Evolutionary conservation across 1,284 basidiomycete species (phyloP).

Genomic region (Ustilago nuda): DNA sequence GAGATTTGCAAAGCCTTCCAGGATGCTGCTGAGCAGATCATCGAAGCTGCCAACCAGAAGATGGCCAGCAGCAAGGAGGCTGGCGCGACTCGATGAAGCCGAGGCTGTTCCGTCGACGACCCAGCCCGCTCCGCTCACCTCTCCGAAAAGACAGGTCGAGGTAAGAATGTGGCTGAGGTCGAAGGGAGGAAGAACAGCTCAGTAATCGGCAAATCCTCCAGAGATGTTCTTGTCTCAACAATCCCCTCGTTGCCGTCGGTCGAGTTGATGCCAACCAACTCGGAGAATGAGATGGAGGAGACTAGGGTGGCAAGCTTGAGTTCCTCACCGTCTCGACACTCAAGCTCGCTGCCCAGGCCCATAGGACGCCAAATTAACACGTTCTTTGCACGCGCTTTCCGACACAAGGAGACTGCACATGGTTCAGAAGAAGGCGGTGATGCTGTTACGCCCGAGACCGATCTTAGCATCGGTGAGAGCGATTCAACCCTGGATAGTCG

Average conservation of each 20-base stretch:
- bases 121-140: neutral
- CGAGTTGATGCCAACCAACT: constrained; percentile 1
- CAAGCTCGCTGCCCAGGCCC: constrained; percentile 22
- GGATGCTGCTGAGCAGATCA: constrained; percentile 56
- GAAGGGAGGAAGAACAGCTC: constrained; percentile 45
- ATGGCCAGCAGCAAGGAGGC: constrained; percentile 24
- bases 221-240: constrained; percentile 18
- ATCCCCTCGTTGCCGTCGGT: constrained; percentile 12
- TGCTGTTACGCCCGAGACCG: neutral
- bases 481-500: constrained; percentile 14
- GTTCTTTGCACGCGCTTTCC: constrained; percentile 6
- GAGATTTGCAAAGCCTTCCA: constrained; percentile 66
- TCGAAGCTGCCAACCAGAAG: constrained; percentile 59
- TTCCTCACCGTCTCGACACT: constrained; percentile 49
- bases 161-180: constrained; percentile 2
- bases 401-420: neutral
- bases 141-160: too few relatives aligned
- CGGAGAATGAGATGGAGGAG: constrained; percentile 33
- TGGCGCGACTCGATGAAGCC: constrained; percentile 30
- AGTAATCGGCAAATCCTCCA: constrained; percentile 2
- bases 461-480: constrained; percentile 3
- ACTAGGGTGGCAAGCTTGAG: constrained; percentile 26
- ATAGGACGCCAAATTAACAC: constrained; percentile 8
- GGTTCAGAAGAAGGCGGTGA: neutral
- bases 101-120: constrained; percentile 48